Conservation (phyloP, 257 asterid genomes). For the Solanum megistacrolobum region DNA sequence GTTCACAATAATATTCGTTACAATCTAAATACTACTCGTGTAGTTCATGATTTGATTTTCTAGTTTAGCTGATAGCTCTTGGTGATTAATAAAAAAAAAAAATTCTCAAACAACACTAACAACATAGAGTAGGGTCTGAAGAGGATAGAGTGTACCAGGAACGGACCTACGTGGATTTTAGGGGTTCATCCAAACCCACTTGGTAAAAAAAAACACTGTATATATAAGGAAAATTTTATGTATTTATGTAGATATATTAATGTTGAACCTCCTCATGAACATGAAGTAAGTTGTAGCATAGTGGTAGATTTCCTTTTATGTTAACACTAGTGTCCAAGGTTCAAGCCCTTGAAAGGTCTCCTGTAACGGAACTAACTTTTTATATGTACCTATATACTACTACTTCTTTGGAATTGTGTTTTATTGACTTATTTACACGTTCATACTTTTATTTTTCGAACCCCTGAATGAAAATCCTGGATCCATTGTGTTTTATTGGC, state of each 20-base stretch:
- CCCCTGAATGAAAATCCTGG: no score
- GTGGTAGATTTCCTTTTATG: background rate
- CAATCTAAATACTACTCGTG: background rate
- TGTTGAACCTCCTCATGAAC: no score
- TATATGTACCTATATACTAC: background rate
- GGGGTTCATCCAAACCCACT: no score
- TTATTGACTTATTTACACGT: no score
- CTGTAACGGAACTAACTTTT: background rate
- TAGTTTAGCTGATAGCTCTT: background rate
- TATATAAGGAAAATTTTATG: no score
- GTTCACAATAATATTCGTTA: background rate
- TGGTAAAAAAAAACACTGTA: no score
- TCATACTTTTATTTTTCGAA: no score
- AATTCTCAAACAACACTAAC: background rate
- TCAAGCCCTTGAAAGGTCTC: no score
- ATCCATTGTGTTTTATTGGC: background rate
- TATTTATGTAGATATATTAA: no score
- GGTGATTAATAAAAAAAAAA: background rate
- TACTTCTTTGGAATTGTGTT: no score
- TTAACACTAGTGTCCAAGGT: background rate
- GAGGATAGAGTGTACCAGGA: background rate
- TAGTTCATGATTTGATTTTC: background rate
- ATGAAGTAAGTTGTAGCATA: background rate
- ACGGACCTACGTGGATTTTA: rapidly evolving
- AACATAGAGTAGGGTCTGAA: background rate